A percentile compares a stretch with the other conserved stretches of the same genome.
Conservation (phyloP, 208 protist genomes). For the Trypanosomatidae sp. region DNA sequence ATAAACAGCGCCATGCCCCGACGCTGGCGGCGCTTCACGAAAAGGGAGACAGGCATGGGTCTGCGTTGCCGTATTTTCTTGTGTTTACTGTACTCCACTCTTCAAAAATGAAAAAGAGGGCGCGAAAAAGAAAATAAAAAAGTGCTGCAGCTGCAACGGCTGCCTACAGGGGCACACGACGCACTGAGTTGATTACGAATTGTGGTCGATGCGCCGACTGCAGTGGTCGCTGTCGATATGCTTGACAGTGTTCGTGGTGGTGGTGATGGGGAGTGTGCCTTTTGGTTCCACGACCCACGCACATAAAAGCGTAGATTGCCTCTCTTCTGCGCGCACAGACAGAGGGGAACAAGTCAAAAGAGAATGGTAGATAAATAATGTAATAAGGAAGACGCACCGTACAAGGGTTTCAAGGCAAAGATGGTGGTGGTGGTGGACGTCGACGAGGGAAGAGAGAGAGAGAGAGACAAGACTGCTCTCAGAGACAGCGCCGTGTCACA, state of each 20-base stretch:
- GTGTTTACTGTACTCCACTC: background rate
- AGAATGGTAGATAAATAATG: background rate
- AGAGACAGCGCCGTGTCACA: background rate
- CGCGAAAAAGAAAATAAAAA: background rate
- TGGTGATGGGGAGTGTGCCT: background rate
- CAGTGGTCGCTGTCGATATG: background rate
- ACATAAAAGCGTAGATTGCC: background rate
- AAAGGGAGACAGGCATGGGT: background rate
- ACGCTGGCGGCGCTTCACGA: background rate
- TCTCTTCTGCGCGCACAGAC: background rate
- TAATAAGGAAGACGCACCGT: background rate
- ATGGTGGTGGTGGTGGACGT: background rate
- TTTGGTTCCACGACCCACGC: background rate
- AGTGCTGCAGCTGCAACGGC: background rate
- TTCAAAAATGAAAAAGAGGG: constrained; percentile 1
- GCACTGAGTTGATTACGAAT: background rate
- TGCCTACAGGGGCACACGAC: background rate
- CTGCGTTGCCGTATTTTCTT: background rate
- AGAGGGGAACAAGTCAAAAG: background rate
- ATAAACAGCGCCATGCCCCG: background rate
- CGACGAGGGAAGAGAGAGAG: background rate
- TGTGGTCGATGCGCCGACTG: background rate
- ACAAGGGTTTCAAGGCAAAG: background rate
- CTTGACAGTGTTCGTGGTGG: background rate
- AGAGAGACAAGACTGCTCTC: background rate